Evolutionary conservation across 805 yeast species (phyloP).

Genomic region (Citeromyces matritensis): DNA sequence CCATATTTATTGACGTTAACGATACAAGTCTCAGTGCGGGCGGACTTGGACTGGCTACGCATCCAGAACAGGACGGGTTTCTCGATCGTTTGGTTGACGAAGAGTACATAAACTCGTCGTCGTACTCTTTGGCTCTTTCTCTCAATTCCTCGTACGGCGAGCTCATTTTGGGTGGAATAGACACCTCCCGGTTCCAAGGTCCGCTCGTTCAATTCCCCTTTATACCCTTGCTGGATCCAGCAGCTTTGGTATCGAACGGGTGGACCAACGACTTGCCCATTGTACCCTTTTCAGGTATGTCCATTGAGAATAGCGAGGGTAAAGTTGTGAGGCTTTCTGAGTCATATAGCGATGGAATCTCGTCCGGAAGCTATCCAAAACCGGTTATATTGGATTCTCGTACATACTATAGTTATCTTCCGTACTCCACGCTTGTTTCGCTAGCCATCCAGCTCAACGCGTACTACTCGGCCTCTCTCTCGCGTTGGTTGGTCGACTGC

Average conservation of each 20-base stretch:
- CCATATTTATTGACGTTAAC: constrained; percentile 19
- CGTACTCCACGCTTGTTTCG: constrained; percentile 37
- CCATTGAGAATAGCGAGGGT: constrained; percentile 11
- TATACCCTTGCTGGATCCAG: constrained; percentile 20
- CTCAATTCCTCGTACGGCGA: constrained; percentile 13
- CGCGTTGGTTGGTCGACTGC: constrained; percentile 53
- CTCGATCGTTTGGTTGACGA: constrained; percentile 15
- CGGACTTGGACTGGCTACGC: constrained; percentile 28
- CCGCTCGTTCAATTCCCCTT: constrained; percentile 31
- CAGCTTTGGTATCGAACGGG: constrained; percentile 9
- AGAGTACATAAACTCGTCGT: constrained; percentile 17
- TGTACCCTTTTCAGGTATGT: constrained; percentile 29
- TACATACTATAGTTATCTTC: constrained; percentile 30
- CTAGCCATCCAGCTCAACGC: constrained; percentile 63
- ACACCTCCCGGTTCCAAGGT: constrained; percentile 27
- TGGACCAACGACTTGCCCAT: constrained; percentile 15
- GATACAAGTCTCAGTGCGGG: constrained; percentile 22
- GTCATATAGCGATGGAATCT: constrained; percentile 23
- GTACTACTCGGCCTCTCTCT: constrained; percentile 27
- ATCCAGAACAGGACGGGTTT: constrained; percentile 10
- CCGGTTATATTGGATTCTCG: constrained; percentile 52
- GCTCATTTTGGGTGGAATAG: constrained; percentile 45
- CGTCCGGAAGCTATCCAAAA: constrained; percentile 17
- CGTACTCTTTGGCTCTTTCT: constrained; percentile 28
- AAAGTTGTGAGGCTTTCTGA: constrained; percentile 11